phyloP scores from a whole-genome alignment of 345 rosid genomes.

The Hypericum perforatum region DNA sequence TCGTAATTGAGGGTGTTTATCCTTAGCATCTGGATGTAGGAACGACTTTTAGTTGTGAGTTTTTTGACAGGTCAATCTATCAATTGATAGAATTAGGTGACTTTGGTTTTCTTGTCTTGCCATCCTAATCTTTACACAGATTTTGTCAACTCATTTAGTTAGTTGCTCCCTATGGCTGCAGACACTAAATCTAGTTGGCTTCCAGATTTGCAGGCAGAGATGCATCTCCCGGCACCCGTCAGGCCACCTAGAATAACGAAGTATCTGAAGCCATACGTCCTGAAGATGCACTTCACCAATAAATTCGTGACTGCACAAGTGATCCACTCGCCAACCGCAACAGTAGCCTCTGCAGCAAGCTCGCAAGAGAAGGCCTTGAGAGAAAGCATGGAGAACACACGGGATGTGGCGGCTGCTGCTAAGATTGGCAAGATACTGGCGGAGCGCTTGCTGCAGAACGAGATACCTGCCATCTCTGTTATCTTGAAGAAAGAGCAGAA shows the following conservation, averaged over 20 bases:
- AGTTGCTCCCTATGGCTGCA: no score
- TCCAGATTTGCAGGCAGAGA: constrained; percentile 8
- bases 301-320: constrained; percentile 71
- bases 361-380: constrained; percentile 74
- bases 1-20: no score
- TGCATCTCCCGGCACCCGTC: constrained; percentile 41
- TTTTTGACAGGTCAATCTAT: no score
- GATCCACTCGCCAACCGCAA: constrained; percentile 68
- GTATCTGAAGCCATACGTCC: constrained; percentile 62
- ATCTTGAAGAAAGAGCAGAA: constrained; percentile 59
- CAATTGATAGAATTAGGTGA: no score
- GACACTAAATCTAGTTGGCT: not conserved
- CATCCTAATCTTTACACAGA: no score
- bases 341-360: constrained; percentile 70
- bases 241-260: constrained; percentile 47
- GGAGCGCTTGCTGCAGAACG: constrained; percentile 55
- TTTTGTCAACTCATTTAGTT: no score
- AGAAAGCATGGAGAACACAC: constrained; percentile 42
- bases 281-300: constrained; percentile 73
- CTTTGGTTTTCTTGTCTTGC: no score
- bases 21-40: no score
- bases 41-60: no score
- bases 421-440: constrained; percentile 72
- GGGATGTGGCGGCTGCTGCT: constrained; percentile 85
- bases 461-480: constrained; percentile 61